A percentile compares a stretch with the other conserved stretches of the same genome.
phyloP scores from a whole-genome alignment of 169 alveolate species.

The Babesia bovis region DNA sequence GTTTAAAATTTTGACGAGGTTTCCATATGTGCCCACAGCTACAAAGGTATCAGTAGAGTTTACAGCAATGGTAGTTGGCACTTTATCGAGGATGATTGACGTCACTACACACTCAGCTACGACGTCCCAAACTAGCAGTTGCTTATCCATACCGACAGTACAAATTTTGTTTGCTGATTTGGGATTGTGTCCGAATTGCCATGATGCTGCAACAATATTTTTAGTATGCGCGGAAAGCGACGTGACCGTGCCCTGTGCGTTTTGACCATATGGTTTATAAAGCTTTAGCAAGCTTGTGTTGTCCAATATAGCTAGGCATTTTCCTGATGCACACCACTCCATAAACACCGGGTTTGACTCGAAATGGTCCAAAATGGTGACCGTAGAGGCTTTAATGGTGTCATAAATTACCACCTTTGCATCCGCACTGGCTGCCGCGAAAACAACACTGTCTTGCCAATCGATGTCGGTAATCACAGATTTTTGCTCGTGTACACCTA shows the following conservation, averaged over 20 bases:
- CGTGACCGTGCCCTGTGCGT: constrained; percentile 22
- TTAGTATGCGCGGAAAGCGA: constrained; percentile 46
- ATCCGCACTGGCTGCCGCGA: constrained; percentile 35
- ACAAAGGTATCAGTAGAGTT: constrained; percentile 36
- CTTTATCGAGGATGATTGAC: constrained; percentile 45
- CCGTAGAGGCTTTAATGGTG: constrained; percentile 1
- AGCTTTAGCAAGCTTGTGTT: constrained; percentile 37
- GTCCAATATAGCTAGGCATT: constrained; percentile 44
- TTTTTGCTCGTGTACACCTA: constrained; percentile 12
- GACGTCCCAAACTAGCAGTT: constrained; percentile 61
- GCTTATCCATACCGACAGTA: constrained; percentile 59
- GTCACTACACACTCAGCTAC: constrained; percentile 30
- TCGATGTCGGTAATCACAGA: constrained; percentile 40
- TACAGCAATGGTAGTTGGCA: constrained; percentile 56
- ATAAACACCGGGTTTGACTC: constrained; percentile 42
- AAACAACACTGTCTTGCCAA: constrained; percentile 35
- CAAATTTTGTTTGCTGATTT: constrained; percentile 41
- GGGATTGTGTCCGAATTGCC: constrained; percentile 35
- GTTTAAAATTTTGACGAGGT: constrained; percentile 40
- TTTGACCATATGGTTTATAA: constrained; percentile 28
- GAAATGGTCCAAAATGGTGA: neutral
- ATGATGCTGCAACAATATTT: constrained; percentile 39
- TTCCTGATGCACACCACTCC: constrained; percentile 57
- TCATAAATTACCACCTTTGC: constrained; percentile 25
- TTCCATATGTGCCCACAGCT: constrained; percentile 61